Percentiles rank a stretch among this genome's conserved stretches.
phyloP scores from a whole-genome alignment of 2,329 filamentous ascomycete species.

The Celoporthe dispersa region DNA sequence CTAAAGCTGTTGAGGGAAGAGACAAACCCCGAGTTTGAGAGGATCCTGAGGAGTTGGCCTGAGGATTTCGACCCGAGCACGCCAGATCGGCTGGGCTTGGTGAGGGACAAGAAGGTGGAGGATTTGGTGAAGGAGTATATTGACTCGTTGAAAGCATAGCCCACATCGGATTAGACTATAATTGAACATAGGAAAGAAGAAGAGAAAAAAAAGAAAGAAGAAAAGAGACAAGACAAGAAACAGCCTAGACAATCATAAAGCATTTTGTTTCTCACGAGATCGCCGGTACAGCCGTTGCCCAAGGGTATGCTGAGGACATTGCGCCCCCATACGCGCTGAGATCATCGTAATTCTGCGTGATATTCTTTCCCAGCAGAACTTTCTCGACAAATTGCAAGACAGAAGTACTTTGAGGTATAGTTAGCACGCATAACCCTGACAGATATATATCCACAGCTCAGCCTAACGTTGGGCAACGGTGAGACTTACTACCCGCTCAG shows the following conservation, averaged over 20 bases:
- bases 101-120: constrained; percentile 56
- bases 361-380: constrained; percentile 50
- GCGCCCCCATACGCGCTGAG: constrained; percentile 48
- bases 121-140: constrained; percentile 60
- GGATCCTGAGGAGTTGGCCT: constrained; percentile 65
- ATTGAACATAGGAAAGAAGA: neutral
- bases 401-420: constrained; percentile 39
- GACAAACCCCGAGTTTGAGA: constrained; percentile 56
- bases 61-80: constrained; percentile 58
- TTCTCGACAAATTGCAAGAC: constrained; percentile 54
- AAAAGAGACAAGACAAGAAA: too few species aligned
- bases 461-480: constrained; percentile 26
- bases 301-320: constrained; percentile 51
- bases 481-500: constrained; percentile 50
- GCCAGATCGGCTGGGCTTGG: constrained; percentile 55
- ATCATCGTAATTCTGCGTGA: constrained; percentile 50
- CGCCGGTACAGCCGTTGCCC: constrained; percentile 46
- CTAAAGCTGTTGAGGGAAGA: constrained; percentile 58
- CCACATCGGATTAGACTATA: too few species aligned
- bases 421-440: neutral
- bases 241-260: neutral
- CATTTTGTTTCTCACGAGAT: neutral
- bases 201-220: neutral
- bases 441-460: constrained; percentile 1
- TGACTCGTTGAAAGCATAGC: constrained; percentile 34